These are phyloP conservation scores for Rhodotorula taiwanensis DNA, from an alignment of 768 basidiomycete species.

Conservation along the genomic window DNA sequence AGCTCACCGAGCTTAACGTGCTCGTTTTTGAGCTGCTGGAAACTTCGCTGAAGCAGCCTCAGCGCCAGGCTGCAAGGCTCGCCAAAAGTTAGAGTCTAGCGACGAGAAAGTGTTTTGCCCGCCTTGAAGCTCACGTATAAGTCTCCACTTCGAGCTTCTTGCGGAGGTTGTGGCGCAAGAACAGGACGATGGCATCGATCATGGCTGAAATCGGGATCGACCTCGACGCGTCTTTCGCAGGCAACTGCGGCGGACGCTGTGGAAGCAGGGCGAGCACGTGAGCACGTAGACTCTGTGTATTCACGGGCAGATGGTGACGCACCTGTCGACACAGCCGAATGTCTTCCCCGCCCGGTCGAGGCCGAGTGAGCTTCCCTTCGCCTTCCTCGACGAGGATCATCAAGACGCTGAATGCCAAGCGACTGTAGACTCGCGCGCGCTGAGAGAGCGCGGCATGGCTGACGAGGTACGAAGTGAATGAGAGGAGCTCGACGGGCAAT, in stretches of 20 bases:
- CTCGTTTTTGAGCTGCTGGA: slow-evolving; percentile 35
- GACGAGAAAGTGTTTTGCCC: too few species aligned
- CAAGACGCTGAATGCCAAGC: slow-evolving; percentile 22
- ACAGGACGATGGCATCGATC: slow-evolving; percentile 30
- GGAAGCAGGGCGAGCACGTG: background rate
- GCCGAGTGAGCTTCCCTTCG: slow-evolving; percentile 10
- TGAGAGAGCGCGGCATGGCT: slow-evolving; percentile 25
- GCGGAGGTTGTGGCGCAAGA: slow-evolving; percentile 27
- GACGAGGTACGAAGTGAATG: slow-evolving; percentile 33
- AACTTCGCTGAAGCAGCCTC: slow-evolving; percentile 18
- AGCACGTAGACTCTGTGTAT: too few species aligned
- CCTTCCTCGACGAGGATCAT: slow-evolving; percentile 34
- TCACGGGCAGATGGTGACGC: too few species aligned
- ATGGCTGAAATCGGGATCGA: slow-evolving; percentile 13
- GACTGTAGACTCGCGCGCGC: slow-evolving; percentile 20
- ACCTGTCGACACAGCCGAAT: slow-evolving; percentile 29
- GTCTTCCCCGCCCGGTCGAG: background rate
- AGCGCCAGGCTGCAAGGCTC: slow-evolving; percentile 17
- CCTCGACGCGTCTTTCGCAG: background rate
- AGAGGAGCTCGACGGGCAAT: slow-evolving; percentile 27
- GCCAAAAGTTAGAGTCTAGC: too few species aligned
- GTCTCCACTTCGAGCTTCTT: slow-evolving; percentile 31
- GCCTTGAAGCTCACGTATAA: slow-evolving; percentile 17
- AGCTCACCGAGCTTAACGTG: slow-evolving; percentile 13
- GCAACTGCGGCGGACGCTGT: slow-evolving; percentile 19